Conservation (phyloP, 768 basidiomycete species). For the Rhodosporidiobolus sp. region DNA sequence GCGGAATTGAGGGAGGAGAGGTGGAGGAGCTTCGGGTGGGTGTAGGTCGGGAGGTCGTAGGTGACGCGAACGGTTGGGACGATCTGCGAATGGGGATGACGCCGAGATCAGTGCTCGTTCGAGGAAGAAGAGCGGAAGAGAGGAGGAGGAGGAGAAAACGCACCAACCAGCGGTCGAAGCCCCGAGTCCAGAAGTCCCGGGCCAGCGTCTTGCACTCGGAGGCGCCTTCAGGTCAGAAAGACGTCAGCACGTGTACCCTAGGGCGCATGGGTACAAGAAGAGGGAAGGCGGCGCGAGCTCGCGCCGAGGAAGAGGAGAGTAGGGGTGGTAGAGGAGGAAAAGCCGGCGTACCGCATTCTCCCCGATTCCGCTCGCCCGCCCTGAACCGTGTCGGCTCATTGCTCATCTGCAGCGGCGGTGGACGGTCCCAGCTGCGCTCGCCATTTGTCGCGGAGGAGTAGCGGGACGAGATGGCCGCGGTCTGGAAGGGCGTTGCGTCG, state of each 20-base stretch:
- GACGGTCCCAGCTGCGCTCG: background rate
- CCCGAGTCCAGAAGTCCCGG: conserved; percentile 33
- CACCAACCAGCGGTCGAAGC: conserved; percentile 35
- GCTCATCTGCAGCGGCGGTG: background rate
- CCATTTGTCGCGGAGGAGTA: background rate
- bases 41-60: conserved; percentile 20
- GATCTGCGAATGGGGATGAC: conserved; percentile 7
- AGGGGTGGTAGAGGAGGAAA: background rate
- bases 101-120: background rate
- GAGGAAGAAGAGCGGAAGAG: background rate
- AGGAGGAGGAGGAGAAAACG: background rate
- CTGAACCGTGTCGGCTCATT: conserved; percentile 14
- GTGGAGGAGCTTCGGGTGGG: conserved; percentile 24
- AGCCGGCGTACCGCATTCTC: conserved; percentile 17
- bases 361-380: background rate
- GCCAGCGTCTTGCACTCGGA: conserved; percentile 40
- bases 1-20: background rate
- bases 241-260: too few species aligned
- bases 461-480: background rate
- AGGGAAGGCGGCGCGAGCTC: too few species aligned
- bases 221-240: conserved; percentile 4
- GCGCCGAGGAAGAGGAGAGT: too few species aligned
- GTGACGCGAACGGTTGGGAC: conserved; percentile 35
- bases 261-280: too few species aligned
- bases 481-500: conserved; percentile 36